Evolutionary conservation across 129 eudicot genomes (phyloP), one percentile per base, ranked within the genome.

Genomic region (Artemisia tridentata): DNA sequence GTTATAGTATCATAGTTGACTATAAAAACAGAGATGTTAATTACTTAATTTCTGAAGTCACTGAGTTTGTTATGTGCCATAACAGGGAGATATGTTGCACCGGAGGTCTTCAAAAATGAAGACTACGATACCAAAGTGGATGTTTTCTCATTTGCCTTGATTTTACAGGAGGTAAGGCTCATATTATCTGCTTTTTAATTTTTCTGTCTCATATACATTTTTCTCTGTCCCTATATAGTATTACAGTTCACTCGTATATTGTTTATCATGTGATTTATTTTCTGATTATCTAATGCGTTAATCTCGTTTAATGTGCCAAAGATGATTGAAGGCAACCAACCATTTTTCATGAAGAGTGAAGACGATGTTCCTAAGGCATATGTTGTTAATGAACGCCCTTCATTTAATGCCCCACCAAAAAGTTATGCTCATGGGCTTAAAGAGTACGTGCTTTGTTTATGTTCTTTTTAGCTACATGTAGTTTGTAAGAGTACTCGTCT

Each of bases 271-370:
- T 2, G 20, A 6, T 16, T 29, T 21, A 61, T 61, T 3, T 4
- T 61, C 9, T 29, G 47, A 34, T n/a, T 25, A 34, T 69, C 41
- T 77, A 6, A 34, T n/a, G 17, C 21, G 38, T 21, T 77, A 11
- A 14, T 80, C 12, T 67, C 15, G 3, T 79, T 71, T 71, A 20
- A 65, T 67, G n/a, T 75, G 59, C 49, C 65, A 16, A 71, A 93
- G 98, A 87, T 93, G 95, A 90, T 95, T 81, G 99, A 95, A 84
- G 99, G 99, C 45, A 68, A 81, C 79, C 92, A 84, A 31, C 99
- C 99, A 3, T 95, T 95, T 72, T 55, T 43, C 43, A 53, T 67
- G 34, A 84, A 75, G 86, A 72, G 79, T 60, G 99, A 86, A 73
- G 63, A 56, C 50, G 97, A 95, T 31, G 97, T 90, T 34, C 89